These are phyloP conservation scores for Salix exigua DNA, from an alignment of 345 rosid species.

Conservation along the genomic window DNA sequence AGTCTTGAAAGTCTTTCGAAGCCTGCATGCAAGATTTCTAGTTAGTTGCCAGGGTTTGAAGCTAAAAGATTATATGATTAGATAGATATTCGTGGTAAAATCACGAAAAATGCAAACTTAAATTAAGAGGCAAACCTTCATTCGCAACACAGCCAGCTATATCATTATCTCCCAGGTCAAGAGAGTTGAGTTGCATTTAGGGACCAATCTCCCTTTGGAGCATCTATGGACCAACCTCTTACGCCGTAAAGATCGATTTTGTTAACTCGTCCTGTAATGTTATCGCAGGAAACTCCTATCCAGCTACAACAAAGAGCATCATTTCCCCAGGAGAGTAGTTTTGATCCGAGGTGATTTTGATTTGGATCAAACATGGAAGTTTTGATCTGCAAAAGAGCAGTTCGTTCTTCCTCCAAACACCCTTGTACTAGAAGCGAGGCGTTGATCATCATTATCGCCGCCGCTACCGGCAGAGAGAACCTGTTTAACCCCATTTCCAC, in stretches of 20 bases:
- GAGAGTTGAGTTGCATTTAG: too few species aligned
- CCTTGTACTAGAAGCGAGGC: background rate
- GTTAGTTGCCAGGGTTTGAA: too few species aligned
- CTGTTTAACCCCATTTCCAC: background rate
- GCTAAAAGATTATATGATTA: background rate
- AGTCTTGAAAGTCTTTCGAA: background rate
- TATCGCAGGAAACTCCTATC: background rate
- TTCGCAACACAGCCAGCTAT: too few species aligned
- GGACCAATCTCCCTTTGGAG: too few species aligned
- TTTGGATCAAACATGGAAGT: background rate
- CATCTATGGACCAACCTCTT: too few species aligned
- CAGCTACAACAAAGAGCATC: background rate
- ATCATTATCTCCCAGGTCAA: too few species aligned
- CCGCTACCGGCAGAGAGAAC: background rate
- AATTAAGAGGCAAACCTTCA: too few species aligned
- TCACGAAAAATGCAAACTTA: background rate
- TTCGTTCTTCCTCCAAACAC: background rate
- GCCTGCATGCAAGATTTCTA: background rate
- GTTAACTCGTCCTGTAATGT: background rate
- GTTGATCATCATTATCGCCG: background rate
- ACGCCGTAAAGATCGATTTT: too few species aligned
- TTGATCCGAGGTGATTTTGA: accelerated
- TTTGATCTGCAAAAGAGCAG: background rate
- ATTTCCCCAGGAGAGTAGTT: background rate
- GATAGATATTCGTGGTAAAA: too few species aligned